Evolutionary conservation across 768 basidiomycete species (phyloP).

Genomic region (Pulveroboletus sp.): DNA sequence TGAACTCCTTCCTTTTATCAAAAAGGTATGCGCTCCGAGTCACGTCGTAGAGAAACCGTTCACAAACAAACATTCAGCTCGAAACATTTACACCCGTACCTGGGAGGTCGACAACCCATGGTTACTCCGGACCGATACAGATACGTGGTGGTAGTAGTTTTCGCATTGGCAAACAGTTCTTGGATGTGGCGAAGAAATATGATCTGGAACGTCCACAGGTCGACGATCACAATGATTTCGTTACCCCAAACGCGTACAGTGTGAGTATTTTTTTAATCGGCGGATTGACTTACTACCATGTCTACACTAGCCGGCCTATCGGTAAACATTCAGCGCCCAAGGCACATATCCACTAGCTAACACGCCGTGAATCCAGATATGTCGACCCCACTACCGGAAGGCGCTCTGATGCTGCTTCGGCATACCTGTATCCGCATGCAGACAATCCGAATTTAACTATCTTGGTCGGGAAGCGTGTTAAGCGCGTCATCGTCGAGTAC

Average conservation of each 20-base stretch:
- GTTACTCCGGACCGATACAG: constrained; percentile 32
- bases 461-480: constrained; percentile 32
- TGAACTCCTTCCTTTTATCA: constrained; percentile 54
- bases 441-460: constrained; percentile 31
- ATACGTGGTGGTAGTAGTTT: constrained; percentile 15
- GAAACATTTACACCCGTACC: constrained; percentile 33
- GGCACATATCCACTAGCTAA: background rate
- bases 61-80: constrained; percentile 43
- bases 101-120: constrained; percentile 35
- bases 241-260: constrained; percentile 22
- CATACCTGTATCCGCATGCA: constrained; percentile 35
- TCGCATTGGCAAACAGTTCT: constrained; percentile 38
- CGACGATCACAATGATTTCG: constrained; percentile 50
- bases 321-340: constrained; percentile 8
- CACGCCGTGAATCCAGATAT: constrained; percentile 41
- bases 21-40: constrained; percentile 40
- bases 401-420: constrained; percentile 33
- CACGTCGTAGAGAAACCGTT: constrained; percentile 12
- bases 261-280: constrained; percentile 7
- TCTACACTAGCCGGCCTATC: constrained; percentile 14
- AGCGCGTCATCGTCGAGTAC: constrained; percentile 37
- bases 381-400: constrained; percentile 43
- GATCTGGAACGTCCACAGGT: constrained; percentile 45
- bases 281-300: background rate
- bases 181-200: constrained; percentile 43